phyloP scores from a whole-genome alignment of 805 yeast genomes.

The Starmerella floris region DNA sequence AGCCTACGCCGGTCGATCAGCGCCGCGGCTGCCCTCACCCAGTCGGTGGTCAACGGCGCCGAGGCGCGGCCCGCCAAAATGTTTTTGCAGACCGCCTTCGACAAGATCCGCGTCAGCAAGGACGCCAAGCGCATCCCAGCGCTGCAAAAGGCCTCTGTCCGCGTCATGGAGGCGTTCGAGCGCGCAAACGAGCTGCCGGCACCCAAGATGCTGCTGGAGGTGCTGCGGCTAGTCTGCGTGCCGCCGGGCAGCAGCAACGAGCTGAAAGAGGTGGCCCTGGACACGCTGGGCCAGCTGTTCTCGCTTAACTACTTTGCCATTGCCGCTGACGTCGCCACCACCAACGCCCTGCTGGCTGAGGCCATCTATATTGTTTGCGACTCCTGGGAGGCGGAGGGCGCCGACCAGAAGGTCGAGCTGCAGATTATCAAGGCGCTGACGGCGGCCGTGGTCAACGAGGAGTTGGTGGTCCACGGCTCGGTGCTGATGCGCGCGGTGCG shows the following conservation, averaged over 20 bases:
- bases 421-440: slow-evolving; percentile 87
- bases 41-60: slow-evolving; percentile 17
- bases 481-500: slow-evolving; percentile 78
- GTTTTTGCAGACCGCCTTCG: slow-evolving; percentile 47
- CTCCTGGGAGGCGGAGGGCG: slow-evolving; percentile 83
- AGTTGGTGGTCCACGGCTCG: slow-evolving; percentile 79
- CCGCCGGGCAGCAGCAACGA: slow-evolving; percentile 47
- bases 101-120: slow-evolving; percentile 42
- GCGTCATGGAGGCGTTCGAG: slow-evolving; percentile 25
- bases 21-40: slow-evolving; percentile 16
- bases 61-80: slow-evolving; percentile 26
- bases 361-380: slow-evolving; percentile 74
- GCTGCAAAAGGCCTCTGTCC: slow-evolving; percentile 27
- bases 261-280: slow-evolving; percentile 62
- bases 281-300: slow-evolving; percentile 73
- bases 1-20: slow-evolving; percentile 12
- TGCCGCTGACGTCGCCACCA: slow-evolving; percentile 26
- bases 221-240: slow-evolving; percentile 55
- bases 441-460: slow-evolving; percentile 71
- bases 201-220: slow-evolving; percentile 54
- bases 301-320: slow-evolving; percentile 64
- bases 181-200: slow-evolving; percentile 29
- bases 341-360: slow-evolving; percentile 48
- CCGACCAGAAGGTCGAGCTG: slow-evolving; percentile 76
- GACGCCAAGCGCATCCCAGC: slow-evolving; percentile 42